A percentile compares a stretch with the other conserved stretches of the same genome.
These are phyloP conservation scores for Gossypium stocksii DNA, from an alignment of 345 rosid genomes.

Conservation along the genomic window DNA sequence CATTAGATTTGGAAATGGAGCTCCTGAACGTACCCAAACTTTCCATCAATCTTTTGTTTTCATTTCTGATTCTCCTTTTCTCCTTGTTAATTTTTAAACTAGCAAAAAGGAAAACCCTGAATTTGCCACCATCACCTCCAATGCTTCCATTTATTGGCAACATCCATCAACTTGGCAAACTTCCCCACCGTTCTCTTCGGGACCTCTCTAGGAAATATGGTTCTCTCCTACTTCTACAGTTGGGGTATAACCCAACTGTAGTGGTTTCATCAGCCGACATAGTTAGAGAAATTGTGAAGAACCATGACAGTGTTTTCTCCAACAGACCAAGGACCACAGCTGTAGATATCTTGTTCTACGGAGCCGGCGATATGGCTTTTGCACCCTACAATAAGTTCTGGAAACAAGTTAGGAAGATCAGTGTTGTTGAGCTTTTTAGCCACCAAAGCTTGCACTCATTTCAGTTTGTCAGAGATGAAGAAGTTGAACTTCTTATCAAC, in stretches of 20 bases:
- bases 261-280: neutral
- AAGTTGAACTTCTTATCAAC: neutral
- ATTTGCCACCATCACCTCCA: conserved; percentile 6
- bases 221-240: neutral
- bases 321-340: neutral
- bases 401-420: neutral
- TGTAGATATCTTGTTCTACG: neutral
- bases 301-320: neutral
- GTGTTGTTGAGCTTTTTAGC: neutral
- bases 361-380: neutral
- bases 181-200: neutral
- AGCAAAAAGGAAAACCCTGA: neutral
- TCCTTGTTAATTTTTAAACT: neutral
- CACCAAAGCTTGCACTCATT: neutral
- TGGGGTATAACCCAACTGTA: neutral
- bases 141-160: neutral
- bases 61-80: neutral
- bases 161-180: conserved; percentile 1
- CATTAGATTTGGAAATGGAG: neutral
- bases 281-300: neutral
- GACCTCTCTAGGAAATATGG: neutral
- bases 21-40: neutral
- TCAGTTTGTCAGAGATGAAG: neutral
- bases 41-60: neutral
- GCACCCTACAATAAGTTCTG: neutral